Evolutionary conservation across 305 asterid species (phyloP), one percentile per base, ranked within the genome.

Genomic region (Solanum chacoense): DNA sequence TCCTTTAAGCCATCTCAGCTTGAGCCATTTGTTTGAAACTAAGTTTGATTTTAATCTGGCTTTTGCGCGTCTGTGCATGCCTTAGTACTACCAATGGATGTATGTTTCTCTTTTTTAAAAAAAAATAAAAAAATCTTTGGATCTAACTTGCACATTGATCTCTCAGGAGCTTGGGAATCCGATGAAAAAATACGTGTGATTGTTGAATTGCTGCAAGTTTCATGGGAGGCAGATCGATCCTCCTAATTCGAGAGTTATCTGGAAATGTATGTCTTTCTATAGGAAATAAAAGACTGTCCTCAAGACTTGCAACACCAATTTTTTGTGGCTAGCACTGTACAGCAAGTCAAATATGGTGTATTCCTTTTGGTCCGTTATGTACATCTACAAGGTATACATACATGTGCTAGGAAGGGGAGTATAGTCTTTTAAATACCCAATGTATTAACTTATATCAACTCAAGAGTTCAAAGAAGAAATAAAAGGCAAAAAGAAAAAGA

Each of bases 151-250:
- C 72, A 45, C 18, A 50, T 29, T 50, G 72, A 29, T 45, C 40
- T 50, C 29, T 83, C 86, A 83, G 86, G 73, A 83, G 40, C 72
- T 83, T 83, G 86, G 86, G 86, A 50, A 83, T 83, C 20, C 72
- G 72, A 83, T 83, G 72, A 83, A 11, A 83, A 29, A 45, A 83
- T 24, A 83, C 34, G 11, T 6, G 40, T 31, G 29, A 69, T 50
- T 83, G 38, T 45, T 29, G 86, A 28, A 83, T 83, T 83, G 67
- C 73, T 83, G 29, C 72, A 83, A 83, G 72, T 29, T 83, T 50
- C 86, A 83, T 29, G 86, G 40, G 32, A 45, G 40, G 40, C 50
- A 29, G 86, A 83, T 83, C 86, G 40, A 83, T 45, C 86, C 72
- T 81, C 72, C 86, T 81, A 81, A 81, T 29, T 4, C 20, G 11